Percentiles rank a stretch among this genome's conserved stretches.
Evolutionary conservation across 768 basidiomycete species (phyloP).

Genomic region (Suillus variegatus): DNA sequence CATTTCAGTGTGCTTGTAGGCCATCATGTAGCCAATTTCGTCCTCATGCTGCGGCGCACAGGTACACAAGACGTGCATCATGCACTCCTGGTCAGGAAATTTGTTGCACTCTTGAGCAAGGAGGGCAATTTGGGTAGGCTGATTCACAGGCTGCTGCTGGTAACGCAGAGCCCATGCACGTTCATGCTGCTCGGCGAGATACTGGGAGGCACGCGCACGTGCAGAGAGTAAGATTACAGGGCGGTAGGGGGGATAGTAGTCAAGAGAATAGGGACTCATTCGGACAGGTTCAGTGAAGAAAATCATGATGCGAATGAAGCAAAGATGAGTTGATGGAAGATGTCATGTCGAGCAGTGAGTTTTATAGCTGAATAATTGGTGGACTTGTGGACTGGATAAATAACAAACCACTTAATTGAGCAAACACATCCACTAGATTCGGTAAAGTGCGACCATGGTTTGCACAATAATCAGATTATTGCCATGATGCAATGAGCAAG

Average conservation of each 20-base stretch:
- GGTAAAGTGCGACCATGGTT: neutral
- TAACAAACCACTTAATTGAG: neutral
- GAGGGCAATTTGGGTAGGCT: constrained; percentile 4
- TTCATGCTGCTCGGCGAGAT: constrained; percentile 14
- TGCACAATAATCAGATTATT: neutral
- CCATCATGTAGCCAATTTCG: neutral
- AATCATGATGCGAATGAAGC: neutral
- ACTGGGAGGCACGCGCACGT: constrained; percentile 24
- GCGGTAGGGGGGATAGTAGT: neutral
- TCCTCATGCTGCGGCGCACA: neutral
- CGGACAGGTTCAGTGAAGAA: neutral
- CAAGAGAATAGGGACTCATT: neutral
- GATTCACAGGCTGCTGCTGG: neutral
- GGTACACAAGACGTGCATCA: neutral
- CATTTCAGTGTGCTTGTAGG: neutral
- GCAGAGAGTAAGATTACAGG: neutral
- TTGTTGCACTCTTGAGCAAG: constrained; percentile 1
- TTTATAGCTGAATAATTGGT: neutral
- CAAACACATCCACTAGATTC: neutral
- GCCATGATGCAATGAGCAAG: neutral
- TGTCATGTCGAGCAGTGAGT: neutral
- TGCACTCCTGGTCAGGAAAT: neutral
- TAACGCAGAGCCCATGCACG: neutral
- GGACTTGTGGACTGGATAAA: neutral
- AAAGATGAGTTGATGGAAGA: neutral